Base-by-base conservation (phyloP, 192 early-diverging fungal genomes). In the Backusella sp. region DNA sequence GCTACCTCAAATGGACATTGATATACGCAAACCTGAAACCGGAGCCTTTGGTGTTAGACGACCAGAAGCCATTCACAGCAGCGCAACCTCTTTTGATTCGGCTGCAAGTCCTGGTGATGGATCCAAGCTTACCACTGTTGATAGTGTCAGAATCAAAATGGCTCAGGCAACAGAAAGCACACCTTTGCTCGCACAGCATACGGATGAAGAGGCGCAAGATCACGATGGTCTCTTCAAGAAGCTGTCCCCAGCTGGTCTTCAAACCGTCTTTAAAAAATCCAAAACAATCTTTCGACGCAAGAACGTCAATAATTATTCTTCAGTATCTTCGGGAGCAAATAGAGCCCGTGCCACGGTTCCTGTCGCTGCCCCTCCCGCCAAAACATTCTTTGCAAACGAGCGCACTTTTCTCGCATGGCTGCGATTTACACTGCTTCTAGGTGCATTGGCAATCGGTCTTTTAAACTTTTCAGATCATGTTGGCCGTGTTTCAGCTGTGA, bases 361-460 rank as follows among this genome's bases (percentile, higher is more conserved):
- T 21, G 90, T 91, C 23, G 85, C 88, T 17, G 87, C 92, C 0
- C 92, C 94, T 44, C 93, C 94, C 68, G 75, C 56, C 26, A 97
- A 97, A 76, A 91, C 96, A 67, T 96, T 87, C 80, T 96, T 97
- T 87, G 95, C 95, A 30, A 97, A 97, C 77, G 96, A 97, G 79
- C 89, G 96, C 26, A 97, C 96, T 2, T 96, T 96, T 81, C 82
- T 96, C 34, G 87, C 94, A 7, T 97, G 94, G 94, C 80, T 96
- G 36, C 89, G 91, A 76, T 94, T 95, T 82, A 86, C 92, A 0
- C 83, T 90, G 6, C 77, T 93, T 70, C 77, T 94, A 28, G 91
- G 91, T 4, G 91, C 87, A 46, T 77, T 94, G 11, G 88, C 93
- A 2, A 79, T 94, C 49, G 91, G 92, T 0, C 73, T 94, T 78